Evolutionary conservation across 2,329 filamentous ascomycete genomes (phyloP).

Genomic region (Phaeophleospora eucalypticola): DNA sequence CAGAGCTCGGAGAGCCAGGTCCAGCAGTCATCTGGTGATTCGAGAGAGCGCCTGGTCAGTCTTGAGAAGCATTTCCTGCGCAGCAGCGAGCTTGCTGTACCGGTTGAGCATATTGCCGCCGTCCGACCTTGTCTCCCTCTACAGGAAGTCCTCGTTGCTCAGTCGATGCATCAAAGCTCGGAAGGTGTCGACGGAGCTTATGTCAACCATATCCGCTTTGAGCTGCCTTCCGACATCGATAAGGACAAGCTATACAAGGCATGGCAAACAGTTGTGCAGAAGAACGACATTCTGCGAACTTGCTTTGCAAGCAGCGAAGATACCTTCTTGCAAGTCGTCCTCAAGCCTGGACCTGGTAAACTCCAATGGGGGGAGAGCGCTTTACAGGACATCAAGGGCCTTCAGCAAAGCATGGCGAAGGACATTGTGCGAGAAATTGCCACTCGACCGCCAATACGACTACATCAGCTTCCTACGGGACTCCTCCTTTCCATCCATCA

Average conservation of each 20-base stretch:
- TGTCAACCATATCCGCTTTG: conserved; percentile 11
- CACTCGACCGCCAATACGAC: conserved; percentile 7
- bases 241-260: conserved; percentile 5
- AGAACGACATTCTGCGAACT: conserved; percentile 13
- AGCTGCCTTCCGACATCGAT: conserved; percentile 4
- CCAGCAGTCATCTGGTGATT: neutral
- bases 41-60: neutral
- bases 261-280: conserved; percentile 6
- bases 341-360: conserved; percentile 2
- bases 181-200: conserved; percentile 11
- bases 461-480: neutral
- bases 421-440: conserved; percentile 5
- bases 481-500: conserved; percentile 12
- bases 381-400: neutral
- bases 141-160: conserved; percentile 10
- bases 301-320: conserved; percentile 9
- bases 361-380: neutral
- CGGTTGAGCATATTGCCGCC: conserved; percentile 1
- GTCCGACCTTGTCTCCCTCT: conserved; percentile 11
- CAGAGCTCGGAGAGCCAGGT: neutral
- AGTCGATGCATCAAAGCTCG: conserved; percentile 7
- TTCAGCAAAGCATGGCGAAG: conserved; percentile 5
- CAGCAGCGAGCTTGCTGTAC: neutral
- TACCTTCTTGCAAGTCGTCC: conserved; percentile 10
- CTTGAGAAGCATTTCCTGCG: conserved; percentile 1